phyloP scores from a whole-genome alignment of 257 asterid species.

The Fraxinus quadrangulata region DNA sequence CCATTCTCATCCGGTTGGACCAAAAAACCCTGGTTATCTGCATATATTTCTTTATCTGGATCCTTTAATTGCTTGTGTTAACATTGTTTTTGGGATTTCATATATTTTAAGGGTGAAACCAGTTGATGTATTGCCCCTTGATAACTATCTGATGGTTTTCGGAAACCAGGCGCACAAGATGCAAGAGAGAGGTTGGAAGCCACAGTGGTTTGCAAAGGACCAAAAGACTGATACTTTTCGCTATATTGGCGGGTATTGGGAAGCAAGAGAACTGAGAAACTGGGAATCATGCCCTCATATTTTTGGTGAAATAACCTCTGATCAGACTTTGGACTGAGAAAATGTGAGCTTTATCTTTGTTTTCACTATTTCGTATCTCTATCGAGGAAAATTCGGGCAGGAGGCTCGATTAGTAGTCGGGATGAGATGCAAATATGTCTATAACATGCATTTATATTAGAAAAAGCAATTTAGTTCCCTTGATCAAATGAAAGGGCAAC shows the following conservation, averaged over 20 bases:
- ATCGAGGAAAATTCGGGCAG: not conserved
- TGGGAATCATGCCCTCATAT: constrained; percentile 90
- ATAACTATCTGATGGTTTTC: constrained; percentile 18
- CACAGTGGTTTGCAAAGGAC: constrained; percentile 76
- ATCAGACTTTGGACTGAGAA: constrained; percentile 51
- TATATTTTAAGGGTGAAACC: not conserved
- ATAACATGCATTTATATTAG: not conserved
- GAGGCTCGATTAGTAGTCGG: not conserved
- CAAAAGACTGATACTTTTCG: constrained; percentile 51
- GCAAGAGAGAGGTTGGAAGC: constrained; percentile 96
- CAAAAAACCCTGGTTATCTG: not conserved
- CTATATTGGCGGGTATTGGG: constrained; percentile 87
- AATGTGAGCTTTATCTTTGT: not conserved
- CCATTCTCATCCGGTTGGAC: not conserved
- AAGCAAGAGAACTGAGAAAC: constrained; percentile 71
- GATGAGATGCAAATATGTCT: constrained; percentile 13
- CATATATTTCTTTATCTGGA: not conserved
- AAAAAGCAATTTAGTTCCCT: not conserved
- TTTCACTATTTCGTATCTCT: not conserved
- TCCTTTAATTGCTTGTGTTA: not conserved
- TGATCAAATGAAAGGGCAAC: not conserved
- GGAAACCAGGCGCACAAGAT: constrained; percentile 73
- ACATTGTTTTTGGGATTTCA: not conserved
- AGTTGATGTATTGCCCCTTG: not conserved
- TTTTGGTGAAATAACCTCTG: constrained; percentile 69